Evolutionary conservation across 2,329 filamentous ascomycete genomes (phyloP), one percentile per base, ranked within the genome.

Genomic region (Aspergillus jensenii): DNA sequence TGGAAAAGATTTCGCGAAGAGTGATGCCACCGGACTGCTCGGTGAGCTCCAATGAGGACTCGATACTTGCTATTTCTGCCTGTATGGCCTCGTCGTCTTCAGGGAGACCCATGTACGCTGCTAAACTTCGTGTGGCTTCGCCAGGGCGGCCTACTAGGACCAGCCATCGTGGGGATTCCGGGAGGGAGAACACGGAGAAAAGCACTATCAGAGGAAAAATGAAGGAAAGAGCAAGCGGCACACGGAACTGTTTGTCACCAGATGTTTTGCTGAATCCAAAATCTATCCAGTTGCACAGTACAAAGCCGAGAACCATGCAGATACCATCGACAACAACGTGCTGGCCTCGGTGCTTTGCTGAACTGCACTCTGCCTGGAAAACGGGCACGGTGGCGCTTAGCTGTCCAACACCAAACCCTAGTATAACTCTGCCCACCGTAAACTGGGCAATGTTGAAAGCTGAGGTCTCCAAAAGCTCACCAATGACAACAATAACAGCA

Each of bases 1-100:
- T 82, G 74, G 62, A 81, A 75, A 53, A 53, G 1, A 52, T 31
- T 11, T 45, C 43, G 19, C 19, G 17, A 15, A 45, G 43, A 3
- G 43, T 45, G 17, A 45, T n/a, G 43, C 21, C 4, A 15, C 43
- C 43, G 12, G 43, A 45, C 3, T 25, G 43, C 21, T 23, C 79
- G 74, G 58, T 82, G 73, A 55, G 79, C 75, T 55, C 74, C 76
- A 74, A 80, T 81, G 59, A 77, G 82, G 71, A 84, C 84, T 33
- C 83, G 74, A 54, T 82, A 81, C 3, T 69, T 63, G 0, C 73
- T 72, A 55, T 78, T 78, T 27, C 84, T 83, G 31, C 75, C 78
- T 2, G 72, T 70, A 25, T 25, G 11, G 43, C 43, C 19, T 45
- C 43, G 3, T 75, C 70, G 11, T 80, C 71, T 6, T 44, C 41